Evolutionary conservation across 371 early-diverging fungal species (phyloP).

Genomic region (Mortierella sp.): DNA sequence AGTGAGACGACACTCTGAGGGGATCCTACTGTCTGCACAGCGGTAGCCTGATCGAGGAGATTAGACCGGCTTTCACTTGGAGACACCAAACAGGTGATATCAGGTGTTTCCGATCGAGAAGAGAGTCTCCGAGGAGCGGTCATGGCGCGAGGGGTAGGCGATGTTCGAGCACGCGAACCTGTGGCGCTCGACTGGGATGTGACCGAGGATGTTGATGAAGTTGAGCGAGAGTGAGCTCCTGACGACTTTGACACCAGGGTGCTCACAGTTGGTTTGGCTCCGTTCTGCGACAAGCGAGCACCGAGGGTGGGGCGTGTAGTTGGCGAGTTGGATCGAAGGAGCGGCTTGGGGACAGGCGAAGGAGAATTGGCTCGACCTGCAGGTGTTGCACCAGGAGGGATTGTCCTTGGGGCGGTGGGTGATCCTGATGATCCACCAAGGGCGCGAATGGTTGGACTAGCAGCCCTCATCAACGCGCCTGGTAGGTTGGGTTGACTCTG

Average conservation of each 20-base stretch:
- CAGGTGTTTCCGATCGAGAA: conserved; percentile 50
- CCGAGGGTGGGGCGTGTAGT: conserved; percentile 33
- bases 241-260: conserved; percentile 21
- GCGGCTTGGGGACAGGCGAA: conserved; percentile 38
- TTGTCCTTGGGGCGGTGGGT: conserved; percentile 37
- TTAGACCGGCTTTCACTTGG: conserved; percentile 47
- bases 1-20: conserved; percentile 22
- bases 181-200: conserved; percentile 42
- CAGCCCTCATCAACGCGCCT: conserved; percentile 21
- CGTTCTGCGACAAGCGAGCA: conserved; percentile 27
- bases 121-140: conserved; percentile 45
- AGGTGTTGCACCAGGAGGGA: conserved; percentile 14
- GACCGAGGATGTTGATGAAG: conserved; percentile 49
- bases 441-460: conserved; percentile 47
- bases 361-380: conserved; percentile 43
- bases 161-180: conserved; percentile 37
- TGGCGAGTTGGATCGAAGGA: conserved; percentile 38
- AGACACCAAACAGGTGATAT: conserved; percentile 17
- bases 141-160: conserved; percentile 45
- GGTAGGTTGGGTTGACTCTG: conserved; percentile 7
- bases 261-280: conserved; percentile 26
- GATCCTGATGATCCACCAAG: conserved; percentile 41
- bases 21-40: conserved; percentile 23
- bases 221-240: conserved; percentile 40
- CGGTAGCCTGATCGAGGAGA: conserved; percentile 40